Conservation (phyloP, 257 asterid species). For the Solanum virginianum region DNA sequence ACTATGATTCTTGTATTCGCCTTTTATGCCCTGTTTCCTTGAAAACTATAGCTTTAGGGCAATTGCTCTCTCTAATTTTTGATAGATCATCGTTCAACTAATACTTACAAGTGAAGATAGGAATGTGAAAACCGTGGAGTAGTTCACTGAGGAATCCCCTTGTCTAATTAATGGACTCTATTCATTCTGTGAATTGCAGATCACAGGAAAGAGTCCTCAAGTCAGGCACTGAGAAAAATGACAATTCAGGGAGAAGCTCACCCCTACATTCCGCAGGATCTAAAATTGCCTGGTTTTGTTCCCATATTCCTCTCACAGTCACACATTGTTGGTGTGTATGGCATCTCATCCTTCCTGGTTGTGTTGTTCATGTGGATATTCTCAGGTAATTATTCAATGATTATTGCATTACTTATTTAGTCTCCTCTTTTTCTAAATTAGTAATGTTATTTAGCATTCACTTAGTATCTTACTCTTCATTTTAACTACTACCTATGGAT, state of each 20-base stretch:
- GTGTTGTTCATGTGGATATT: slow-evolving; percentile 62
- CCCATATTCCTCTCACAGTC: slow-evolving; percentile 45
- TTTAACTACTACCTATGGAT: neutral
- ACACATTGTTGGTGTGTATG: slow-evolving; percentile 44
- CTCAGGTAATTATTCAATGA: slow-evolving; percentile 38
- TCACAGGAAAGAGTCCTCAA: neutral
- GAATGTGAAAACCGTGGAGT: neutral
- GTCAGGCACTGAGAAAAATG: neutral
- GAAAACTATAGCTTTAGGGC: neutral
- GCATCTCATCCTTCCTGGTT: slow-evolving; percentile 38
- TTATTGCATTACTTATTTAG: neutral
- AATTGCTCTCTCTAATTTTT: neutral
- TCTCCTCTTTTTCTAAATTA: neutral
- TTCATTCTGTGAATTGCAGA: slow-evolving; percentile 3
- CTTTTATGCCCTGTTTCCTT: neutral
- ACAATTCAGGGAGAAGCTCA: slow-evolving; percentile 24
- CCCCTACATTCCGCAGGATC: slow-evolving; percentile 62
- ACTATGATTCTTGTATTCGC: neutral
- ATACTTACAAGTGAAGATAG: neutral
- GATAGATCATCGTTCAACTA: neutral
- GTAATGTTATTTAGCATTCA: neutral
- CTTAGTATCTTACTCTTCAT: neutral
- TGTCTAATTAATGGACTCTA: neutral
- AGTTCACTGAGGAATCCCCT: neutral
- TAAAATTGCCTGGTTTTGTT: slow-evolving; percentile 51